These are phyloP conservation scores for Trapa incisa DNA, from an alignment of 345 rosid genomes.

Conservation along the genomic window DNA sequence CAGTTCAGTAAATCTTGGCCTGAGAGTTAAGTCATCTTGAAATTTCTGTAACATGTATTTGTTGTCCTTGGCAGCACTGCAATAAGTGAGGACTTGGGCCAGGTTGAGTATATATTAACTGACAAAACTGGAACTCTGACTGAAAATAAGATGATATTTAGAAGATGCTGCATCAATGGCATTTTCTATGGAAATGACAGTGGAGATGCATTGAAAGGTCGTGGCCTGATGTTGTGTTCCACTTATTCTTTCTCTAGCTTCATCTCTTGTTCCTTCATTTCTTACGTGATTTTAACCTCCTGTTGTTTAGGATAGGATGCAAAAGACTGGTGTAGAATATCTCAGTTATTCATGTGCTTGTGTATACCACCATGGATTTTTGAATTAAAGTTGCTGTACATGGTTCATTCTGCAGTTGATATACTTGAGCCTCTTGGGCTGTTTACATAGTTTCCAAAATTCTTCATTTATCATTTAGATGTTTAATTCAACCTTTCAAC, in stretches of 20 bases:
- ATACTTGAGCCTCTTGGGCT: conserved; percentile 5
- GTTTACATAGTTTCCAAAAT: conserved; percentile 1
- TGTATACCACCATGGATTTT: neutral
- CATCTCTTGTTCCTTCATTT: conserved; percentile 1
- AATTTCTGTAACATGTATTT: conserved; percentile 10
- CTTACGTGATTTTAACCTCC: neutral
- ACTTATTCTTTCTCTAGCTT: neutral
- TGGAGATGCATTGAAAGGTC: conserved; percentile 96
- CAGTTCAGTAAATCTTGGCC: neutral
- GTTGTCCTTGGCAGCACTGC: conserved; percentile 90
- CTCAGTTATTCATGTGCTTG: neutral
- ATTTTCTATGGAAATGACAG: conserved; percentile 71
- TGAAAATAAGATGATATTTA: conserved; percentile 89
- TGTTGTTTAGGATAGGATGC: neutral
- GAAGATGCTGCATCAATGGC: conserved; percentile 86
- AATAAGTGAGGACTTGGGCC: conserved; percentile 99
- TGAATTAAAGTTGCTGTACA: neutral
- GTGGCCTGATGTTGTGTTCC: conserved; percentile 5
- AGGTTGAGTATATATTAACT: conserved; percentile 95
- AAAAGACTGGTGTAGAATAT: neutral
- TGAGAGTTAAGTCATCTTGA: neutral
- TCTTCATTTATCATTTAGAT: conserved; percentile 8
- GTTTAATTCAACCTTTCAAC: conserved; percentile 5
- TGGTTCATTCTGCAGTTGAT: conserved; percentile 1
- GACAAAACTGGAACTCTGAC: conserved; percentile 98